phyloP scores from a whole-genome alignment of 352 stramenopile species.

The Pythium periplocum region DNA sequence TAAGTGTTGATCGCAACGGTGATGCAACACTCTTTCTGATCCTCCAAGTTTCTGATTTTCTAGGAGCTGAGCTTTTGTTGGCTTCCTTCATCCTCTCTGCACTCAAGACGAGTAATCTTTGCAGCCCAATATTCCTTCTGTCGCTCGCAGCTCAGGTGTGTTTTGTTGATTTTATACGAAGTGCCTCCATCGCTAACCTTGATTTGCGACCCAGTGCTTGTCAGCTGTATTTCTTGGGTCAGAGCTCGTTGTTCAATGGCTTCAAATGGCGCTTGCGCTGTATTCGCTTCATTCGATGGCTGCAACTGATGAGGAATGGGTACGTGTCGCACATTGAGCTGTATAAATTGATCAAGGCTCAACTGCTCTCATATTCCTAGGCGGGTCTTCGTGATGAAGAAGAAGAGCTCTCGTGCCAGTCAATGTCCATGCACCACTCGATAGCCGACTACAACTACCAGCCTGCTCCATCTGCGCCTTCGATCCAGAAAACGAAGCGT shows the following conservation, averaged over 20 bases:
- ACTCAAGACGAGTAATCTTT: slow-evolving; percentile 82
- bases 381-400: slow-evolving; percentile 57
- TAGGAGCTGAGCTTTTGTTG: slow-evolving; percentile 76
- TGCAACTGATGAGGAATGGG: slow-evolving; percentile 70
- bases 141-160: slow-evolving; percentile 72
- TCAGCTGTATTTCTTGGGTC: slow-evolving; percentile 80
- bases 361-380: slow-evolving; percentile 10
- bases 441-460: slow-evolving; percentile 78
- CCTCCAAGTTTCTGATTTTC: background rate
- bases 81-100: slow-evolving; percentile 84
- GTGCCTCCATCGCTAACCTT: background rate
- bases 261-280: slow-evolving; percentile 74
- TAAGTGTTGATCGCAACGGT: slow-evolving; percentile 15
- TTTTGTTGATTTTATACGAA: background rate
- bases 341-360: too few species aligned
- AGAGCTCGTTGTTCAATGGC: slow-evolving; percentile 80
- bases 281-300: slow-evolving; percentile 82
- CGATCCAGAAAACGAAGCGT: slow-evolving; percentile 76
- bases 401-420: slow-evolving; percentile 49
- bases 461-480: slow-evolving; percentile 46
- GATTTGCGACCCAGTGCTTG: slow-evolving; percentile 36
- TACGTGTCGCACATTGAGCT: slow-evolving; percentile 15
- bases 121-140: slow-evolving; percentile 78
- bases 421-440: slow-evolving; percentile 54
- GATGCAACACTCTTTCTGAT: slow-evolving; percentile 2